phyloP scores from a whole-genome alignment of 306 rosid genomes.

The Astragalus glycyphyllos region DNA sequence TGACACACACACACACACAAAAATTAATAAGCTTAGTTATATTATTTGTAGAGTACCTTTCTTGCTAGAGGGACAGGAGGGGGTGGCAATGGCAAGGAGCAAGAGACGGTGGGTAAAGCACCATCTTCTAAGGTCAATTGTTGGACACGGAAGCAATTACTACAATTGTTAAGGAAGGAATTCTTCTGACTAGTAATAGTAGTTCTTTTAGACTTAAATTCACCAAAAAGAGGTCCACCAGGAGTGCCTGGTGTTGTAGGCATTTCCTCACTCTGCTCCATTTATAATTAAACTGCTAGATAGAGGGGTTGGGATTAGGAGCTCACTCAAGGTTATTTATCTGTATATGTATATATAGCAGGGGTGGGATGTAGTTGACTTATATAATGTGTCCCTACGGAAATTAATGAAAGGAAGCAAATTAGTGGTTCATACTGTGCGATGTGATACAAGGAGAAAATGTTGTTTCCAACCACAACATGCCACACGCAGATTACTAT shows the following conservation, averaged over 20 bases:
- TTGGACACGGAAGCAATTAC: slow-evolving; percentile 61
- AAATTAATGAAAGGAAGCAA: slow-evolving; percentile 31
- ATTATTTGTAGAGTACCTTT: slow-evolving; percentile 49
- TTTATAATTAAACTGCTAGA: neutral
- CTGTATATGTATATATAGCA: slow-evolving; percentile 39
- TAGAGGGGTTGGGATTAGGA: too few species aligned
- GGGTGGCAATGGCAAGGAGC: slow-evolving; percentile 55
- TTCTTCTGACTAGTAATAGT: slow-evolving; percentile 47
- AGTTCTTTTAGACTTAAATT: slow-evolving; percentile 51
- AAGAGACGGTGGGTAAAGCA: slow-evolving; percentile 59
- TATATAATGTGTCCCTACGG: slow-evolving; percentile 34
- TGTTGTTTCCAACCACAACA: too few species aligned
- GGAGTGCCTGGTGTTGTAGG: slow-evolving; percentile 85
- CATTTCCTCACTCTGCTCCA: slow-evolving; percentile 60
- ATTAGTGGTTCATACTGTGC: slow-evolving; percentile 43
- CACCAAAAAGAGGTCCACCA: slow-evolving; percentile 78
- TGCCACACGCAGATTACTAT: too few species aligned
- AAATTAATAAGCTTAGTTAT: neutral
- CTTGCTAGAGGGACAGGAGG: slow-evolving; percentile 75
- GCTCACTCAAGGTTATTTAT: neutral
- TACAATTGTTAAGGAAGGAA: slow-evolving; percentile 64
- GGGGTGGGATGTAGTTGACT: slow-evolving; percentile 48
- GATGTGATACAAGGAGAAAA: slow-evolving; percentile 4
- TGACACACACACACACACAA: too few species aligned
- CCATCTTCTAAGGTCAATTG: slow-evolving; percentile 78